phyloP scores from a whole-genome alignment of 305 asterid genomes.

The Fraxinus dipetala region DNA sequence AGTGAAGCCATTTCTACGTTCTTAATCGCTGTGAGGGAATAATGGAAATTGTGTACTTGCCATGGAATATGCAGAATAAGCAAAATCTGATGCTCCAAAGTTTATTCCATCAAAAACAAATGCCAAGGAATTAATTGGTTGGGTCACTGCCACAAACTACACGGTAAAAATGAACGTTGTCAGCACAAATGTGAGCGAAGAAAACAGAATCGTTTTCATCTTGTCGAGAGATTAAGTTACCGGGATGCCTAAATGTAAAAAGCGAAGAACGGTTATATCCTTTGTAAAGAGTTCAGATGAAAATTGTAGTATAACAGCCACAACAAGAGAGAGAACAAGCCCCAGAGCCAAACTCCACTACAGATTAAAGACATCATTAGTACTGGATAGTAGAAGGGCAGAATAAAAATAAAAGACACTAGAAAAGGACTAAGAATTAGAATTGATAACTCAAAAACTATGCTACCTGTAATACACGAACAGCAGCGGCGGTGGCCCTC shows the following conservation, averaged over 20 bases:
- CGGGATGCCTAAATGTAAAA: constrained; percentile 47
- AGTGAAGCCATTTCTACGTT: background rate
- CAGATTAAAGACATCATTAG: constrained; percentile 17
- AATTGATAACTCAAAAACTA: constrained; percentile 5
- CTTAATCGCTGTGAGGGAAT: background rate
- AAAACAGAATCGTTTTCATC: background rate
- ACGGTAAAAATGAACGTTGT: background rate
- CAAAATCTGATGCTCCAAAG: constrained; percentile 38
- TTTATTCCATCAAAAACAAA: constrained; percentile 38
- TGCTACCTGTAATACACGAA: constrained; percentile 45
- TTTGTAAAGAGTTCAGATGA: constrained; percentile 37
- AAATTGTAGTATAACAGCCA: constrained; percentile 26
- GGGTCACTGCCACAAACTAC: constrained; percentile 33
- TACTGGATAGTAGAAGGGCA: background rate
- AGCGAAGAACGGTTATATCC: constrained; percentile 31
- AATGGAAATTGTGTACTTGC: constrained; percentile 23
- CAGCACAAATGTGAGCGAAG: background rate
- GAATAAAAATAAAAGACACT: background rate
- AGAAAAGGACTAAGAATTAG: background rate
- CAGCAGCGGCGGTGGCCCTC: constrained; percentile 29
- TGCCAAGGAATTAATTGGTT: constrained; percentile 38
- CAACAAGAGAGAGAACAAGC: constrained; percentile 30
- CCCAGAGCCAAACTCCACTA: constrained; percentile 48
- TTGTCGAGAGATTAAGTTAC: constrained; percentile 19
- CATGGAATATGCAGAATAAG: constrained; percentile 47